Evolutionary conservation across 1,284 basidiomycete species (phyloP).

Genomic region (Pseudozyma sp.): DNA sequence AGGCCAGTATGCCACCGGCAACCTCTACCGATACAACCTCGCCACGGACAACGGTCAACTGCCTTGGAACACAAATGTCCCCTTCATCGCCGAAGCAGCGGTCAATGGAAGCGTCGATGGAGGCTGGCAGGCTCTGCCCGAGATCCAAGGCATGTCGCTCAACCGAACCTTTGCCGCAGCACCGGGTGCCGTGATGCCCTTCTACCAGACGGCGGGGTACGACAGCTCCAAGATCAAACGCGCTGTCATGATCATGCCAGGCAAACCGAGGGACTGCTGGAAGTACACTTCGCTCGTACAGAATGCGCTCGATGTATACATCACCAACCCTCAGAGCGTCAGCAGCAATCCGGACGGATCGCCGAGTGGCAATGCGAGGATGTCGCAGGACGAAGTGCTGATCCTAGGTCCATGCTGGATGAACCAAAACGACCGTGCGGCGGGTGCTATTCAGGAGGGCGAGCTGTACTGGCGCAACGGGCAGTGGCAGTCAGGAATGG

Average conservation of each 20-base stretch:
- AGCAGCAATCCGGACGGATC: conserved; percentile 18
- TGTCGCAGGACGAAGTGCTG: conserved; percentile 40
- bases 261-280: conserved; percentile 65
- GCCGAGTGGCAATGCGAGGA: not conserved
- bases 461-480: conserved; percentile 57
- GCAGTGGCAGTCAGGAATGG: conserved; percentile 60
- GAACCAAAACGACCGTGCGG: conserved; percentile 46
- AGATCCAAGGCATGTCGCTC: conserved; percentile 51
- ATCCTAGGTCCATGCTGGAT: conserved; percentile 60
- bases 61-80: conserved; percentile 53
- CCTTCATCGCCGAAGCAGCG: conserved; percentile 37
- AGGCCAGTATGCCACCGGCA: conserved; percentile 33
- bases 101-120: conserved; percentile 39
- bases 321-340: conserved; percentile 28
- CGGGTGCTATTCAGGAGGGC: conserved; percentile 40
- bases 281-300: conserved; percentile 59
- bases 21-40: conserved; percentile 30
- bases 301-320: conserved; percentile 49
- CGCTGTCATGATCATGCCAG: conserved; percentile 61
- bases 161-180: conserved; percentile 47
- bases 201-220: conserved; percentile 52
- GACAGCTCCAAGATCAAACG: conserved; percentile 56
- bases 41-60: conserved; percentile 46
- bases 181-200: conserved; percentile 50
- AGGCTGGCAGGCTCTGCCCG: conserved; percentile 71